These are phyloP conservation scores for Pseudopyrenochaeta lycopersici DNA, from an alignment of 2,329 filamentous ascomycete genomes.

Conservation along the genomic window DNA sequence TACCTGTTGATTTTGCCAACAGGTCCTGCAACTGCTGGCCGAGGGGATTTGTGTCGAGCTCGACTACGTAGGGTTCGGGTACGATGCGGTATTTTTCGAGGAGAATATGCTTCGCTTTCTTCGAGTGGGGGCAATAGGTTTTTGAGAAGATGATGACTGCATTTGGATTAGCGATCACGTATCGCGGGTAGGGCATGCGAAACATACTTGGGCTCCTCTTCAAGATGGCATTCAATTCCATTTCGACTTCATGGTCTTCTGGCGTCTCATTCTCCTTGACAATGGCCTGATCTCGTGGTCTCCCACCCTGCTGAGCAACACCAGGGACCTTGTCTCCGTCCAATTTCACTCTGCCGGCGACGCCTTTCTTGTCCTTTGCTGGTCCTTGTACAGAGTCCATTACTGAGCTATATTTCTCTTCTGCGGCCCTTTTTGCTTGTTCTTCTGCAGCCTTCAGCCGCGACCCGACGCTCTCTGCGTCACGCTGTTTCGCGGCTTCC, in stretches of 20 bases:
- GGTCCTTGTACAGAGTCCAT: slow-evolving; percentile 43
- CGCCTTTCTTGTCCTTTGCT: slow-evolving; percentile 54
- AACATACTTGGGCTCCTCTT: slow-evolving; percentile 80
- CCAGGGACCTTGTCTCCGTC: slow-evolving; percentile 48
- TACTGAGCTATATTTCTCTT: slow-evolving; percentile 68
- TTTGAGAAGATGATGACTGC: slow-evolving; percentile 96
- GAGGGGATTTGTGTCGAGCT: slow-evolving; percentile 83
- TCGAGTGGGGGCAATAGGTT: slow-evolving; percentile 87
- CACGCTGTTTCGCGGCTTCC: slow-evolving; percentile 55
- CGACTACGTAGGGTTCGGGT: slow-evolving; percentile 85
- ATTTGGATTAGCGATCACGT: slow-evolving; percentile 13
- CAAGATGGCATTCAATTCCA: slow-evolving; percentile 78
- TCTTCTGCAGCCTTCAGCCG: slow-evolving; percentile 74
- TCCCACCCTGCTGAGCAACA: slow-evolving; percentile 57
- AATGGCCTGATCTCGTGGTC: slow-evolving; percentile 49
- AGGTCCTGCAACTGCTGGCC: slow-evolving; percentile 76
- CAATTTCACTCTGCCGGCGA: slow-evolving; percentile 65
- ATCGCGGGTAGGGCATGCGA: not conserved
- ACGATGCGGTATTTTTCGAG: slow-evolving; percentile 85
- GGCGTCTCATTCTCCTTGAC: slow-evolving; percentile 60
- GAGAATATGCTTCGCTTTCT: slow-evolving; percentile 83
- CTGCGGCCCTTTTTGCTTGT: slow-evolving; percentile 72
- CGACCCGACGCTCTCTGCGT: slow-evolving; percentile 64
- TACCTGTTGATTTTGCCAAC: slow-evolving; percentile 76
- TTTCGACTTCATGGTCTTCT: slow-evolving; percentile 71